Conservation (phyloP, 2,329 filamentous ascomycete species). For the Cytospora chrysosperma region DNA sequence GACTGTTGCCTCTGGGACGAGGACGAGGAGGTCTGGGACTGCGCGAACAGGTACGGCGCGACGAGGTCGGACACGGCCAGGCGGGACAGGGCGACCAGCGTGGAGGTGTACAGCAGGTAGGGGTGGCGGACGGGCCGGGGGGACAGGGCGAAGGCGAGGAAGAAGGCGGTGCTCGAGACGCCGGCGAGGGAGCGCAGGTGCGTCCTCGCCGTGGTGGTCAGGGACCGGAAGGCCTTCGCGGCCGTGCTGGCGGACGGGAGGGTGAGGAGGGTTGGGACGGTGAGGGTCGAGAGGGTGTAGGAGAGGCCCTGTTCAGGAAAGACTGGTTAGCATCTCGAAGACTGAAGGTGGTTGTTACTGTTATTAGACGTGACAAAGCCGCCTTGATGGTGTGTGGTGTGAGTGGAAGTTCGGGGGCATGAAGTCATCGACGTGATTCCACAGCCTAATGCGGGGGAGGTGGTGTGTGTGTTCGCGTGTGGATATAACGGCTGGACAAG, state of each 20-base stretch:
- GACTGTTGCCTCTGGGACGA: constrained; percentile 11
- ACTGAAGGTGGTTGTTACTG: background rate
- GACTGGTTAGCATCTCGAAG: background rate
- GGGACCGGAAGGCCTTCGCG: constrained; percentile 66
- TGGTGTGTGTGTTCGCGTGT: background rate
- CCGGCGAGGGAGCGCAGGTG: constrained; percentile 67
- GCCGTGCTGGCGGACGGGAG: constrained; percentile 75
- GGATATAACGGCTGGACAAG: background rate
- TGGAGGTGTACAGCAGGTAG: constrained; percentile 82
- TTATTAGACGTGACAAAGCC: background rate
- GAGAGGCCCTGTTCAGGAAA: constrained; percentile 69
- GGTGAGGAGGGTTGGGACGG: constrained; percentile 75
- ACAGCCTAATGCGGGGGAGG: background rate
- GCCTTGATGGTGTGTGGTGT: background rate
- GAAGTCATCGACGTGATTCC: background rate
- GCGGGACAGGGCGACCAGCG: constrained; percentile 64
- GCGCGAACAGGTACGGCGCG: constrained; percentile 43
- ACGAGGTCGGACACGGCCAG: constrained; percentile 50
- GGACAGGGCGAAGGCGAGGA: constrained; percentile 76
- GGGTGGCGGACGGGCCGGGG: constrained; percentile 76
- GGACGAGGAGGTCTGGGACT: constrained; percentile 14
- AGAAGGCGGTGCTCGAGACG: constrained; percentile 68
- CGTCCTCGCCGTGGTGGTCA: constrained; percentile 61
- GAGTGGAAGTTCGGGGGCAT: background rate
- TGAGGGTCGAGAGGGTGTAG: constrained; percentile 75